These are phyloP conservation scores for Lentinus brumalis DNA, from an alignment of 768 basidiomycete genomes.

Conservation along the genomic window DNA sequence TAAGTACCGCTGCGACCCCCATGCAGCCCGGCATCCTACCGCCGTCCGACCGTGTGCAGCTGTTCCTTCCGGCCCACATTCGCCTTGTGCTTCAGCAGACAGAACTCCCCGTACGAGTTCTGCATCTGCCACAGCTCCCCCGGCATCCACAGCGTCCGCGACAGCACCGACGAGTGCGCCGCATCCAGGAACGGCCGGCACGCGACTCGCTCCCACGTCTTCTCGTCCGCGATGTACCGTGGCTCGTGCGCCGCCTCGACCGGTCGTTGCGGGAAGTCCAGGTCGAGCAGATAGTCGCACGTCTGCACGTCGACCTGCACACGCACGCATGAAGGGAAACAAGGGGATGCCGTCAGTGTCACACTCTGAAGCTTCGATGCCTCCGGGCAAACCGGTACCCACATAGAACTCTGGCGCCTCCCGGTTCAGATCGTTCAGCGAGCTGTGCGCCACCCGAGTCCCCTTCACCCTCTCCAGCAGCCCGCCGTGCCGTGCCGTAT, in stretches of 20 bases:
- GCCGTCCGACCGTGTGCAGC: constrained; percentile 20
- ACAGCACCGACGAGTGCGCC: constrained; percentile 66
- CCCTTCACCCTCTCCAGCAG: constrained; percentile 59
- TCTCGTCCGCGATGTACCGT: constrained; percentile 68
- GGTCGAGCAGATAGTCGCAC: constrained; percentile 91
- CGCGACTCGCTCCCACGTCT: constrained; percentile 78
- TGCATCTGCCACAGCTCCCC: constrained; percentile 62
- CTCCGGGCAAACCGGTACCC: constrained; percentile 31
- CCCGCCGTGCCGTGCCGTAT: constrained; percentile 33
- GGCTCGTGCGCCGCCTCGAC: constrained; percentile 62
- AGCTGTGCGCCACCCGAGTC: constrained; percentile 59
- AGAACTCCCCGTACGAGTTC: constrained; percentile 90
- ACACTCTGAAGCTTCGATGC: constrained; percentile 2
- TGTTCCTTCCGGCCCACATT: constrained; percentile 32
- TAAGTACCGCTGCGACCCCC: not conserved
- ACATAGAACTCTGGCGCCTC: constrained; percentile 83
- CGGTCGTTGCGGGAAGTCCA: constrained; percentile 80
- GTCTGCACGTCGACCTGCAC: constrained; percentile 63
- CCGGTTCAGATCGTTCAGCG: constrained; percentile 86
- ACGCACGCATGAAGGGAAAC: constrained; percentile 7
- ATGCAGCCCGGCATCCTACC: not conserved
- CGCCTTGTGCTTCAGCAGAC: constrained; percentile 71
- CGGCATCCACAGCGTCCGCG: constrained; percentile 82
- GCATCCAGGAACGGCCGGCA: constrained; percentile 88
- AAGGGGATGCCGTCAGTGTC: constrained; percentile 11